Evolutionary conservation across 371 early-diverging fungal genomes (phyloP).

Genomic region (Mucor piriformis): DNA sequence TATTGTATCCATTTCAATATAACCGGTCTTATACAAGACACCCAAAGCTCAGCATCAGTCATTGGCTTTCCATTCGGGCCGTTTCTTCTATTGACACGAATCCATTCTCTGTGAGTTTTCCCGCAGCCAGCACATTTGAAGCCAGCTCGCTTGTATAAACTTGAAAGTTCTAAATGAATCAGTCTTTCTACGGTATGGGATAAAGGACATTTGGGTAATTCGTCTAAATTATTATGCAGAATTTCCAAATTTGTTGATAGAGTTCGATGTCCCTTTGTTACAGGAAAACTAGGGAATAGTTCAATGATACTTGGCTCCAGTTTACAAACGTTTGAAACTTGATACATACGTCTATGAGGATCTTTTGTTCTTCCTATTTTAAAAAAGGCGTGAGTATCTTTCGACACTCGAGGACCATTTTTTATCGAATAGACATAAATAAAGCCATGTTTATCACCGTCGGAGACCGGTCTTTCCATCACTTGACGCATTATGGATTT

Average conservation of each 20-base stretch:
- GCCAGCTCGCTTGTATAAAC: constrained; percentile 19
- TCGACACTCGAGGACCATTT: constrained; percentile 33
- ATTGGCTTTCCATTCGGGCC: constrained; percentile 5
- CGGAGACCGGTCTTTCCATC: constrained; percentile 51
- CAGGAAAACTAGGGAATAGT: constrained; percentile 40
- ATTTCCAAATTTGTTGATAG: constrained; percentile 23
- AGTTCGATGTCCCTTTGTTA: constrained; percentile 7
- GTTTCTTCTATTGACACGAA: constrained; percentile 21
- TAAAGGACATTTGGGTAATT: constrained; percentile 42
- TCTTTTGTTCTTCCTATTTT: constrained; percentile 59
- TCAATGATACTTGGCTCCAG: constrained; percentile 50
- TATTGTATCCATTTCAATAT: constrained; percentile 41
- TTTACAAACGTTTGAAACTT: constrained; percentile 49
- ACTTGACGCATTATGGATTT: constrained; percentile 26
- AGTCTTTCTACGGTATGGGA: constrained; percentile 55
- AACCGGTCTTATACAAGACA: constrained; percentile 25
- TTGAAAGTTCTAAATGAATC: constrained; percentile 58
- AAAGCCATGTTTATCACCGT: constrained; percentile 51
- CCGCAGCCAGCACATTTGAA: constrained; percentile 47
- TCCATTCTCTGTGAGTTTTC: constrained; percentile 55
- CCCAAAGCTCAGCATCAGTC: constrained; percentile 37
- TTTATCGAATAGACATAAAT: constrained; percentile 53
- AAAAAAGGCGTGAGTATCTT: constrained; percentile 44
- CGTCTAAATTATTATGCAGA: constrained; percentile 12
- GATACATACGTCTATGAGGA: constrained; percentile 55